Conservation (phyloP, 1,284 basidiomycete species). For the Cryptococcus sp. region DNA sequence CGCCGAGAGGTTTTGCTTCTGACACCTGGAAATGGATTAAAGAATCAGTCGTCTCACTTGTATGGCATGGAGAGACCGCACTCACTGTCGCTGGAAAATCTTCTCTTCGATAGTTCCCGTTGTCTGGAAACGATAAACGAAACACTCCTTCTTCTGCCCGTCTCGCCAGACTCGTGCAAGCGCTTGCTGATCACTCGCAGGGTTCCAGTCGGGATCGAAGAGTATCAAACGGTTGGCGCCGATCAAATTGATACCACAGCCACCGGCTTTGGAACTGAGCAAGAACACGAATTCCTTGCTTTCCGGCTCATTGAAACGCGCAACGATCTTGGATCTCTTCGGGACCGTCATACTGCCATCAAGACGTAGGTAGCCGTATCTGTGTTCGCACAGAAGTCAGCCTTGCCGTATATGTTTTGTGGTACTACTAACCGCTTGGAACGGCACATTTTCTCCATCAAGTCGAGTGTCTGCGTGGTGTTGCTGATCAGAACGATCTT, state of each 20-base stretch:
- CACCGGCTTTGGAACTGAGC: conserved; percentile 94
- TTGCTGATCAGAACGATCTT: conserved; percentile 99
- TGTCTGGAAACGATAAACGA: conserved; percentile 96
- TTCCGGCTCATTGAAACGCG: conserved; percentile 94
- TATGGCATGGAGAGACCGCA: neutral
- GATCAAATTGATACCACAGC: conserved; percentile 97
- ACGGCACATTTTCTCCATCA: conserved; percentile 85
- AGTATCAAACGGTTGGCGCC: conserved; percentile 94
- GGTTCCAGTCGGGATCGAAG: conserved; percentile 99
- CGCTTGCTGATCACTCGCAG: conserved; percentile 97
- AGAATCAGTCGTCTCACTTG: neutral
- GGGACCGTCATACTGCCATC: conserved; percentile 92
- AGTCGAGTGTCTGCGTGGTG: conserved; percentile 94
- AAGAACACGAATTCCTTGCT: conserved; percentile 95
- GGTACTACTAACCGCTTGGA: conserved; percentile 68
- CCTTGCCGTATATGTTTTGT: neutral
- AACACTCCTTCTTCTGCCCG: conserved; percentile 99
- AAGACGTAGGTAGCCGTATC: conserved; percentile 88
- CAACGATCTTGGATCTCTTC: conserved; percentile 96
- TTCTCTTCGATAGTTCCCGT: conserved; percentile 99
- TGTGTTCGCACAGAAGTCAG: conserved; percentile 44
- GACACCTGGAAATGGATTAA: conserved; percentile 58
- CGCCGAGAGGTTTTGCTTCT: conserved; percentile 94
- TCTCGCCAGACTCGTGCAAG: conserved; percentile 99
- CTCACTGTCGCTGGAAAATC: conserved; percentile 85